phyloP scores from a whole-genome alignment of 1,139 yeast species.

The Zygoascus meyerae region DNA sequence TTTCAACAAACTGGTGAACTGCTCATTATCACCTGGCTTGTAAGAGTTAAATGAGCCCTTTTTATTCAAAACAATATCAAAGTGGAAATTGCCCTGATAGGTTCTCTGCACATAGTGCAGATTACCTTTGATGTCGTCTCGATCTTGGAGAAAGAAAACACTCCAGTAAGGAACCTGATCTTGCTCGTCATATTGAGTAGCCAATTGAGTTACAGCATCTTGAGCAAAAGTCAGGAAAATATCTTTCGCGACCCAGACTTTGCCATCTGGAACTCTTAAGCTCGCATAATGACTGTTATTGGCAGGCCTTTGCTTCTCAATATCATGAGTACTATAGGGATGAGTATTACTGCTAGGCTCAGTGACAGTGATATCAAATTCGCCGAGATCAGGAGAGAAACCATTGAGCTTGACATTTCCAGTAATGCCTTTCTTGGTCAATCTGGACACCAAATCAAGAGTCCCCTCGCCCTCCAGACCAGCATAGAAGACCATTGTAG shows the following conservation, averaged over 20 bases:
- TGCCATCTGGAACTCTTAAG: slow-evolving; percentile 63
- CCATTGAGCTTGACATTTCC: slow-evolving; percentile 32
- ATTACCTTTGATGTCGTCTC: slow-evolving; percentile 63
- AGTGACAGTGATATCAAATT: slow-evolving; percentile 29
- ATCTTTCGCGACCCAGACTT: slow-evolving; percentile 77
- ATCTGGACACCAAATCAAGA: slow-evolving; percentile 26
- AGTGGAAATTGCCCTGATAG: slow-evolving; percentile 70
- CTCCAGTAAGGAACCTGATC: slow-evolving; percentile 35
- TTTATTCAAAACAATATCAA: slow-evolving; percentile 58
- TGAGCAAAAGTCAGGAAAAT: slow-evolving; percentile 63
- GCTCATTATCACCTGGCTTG: slow-evolving; percentile 32
- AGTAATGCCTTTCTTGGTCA: slow-evolving; percentile 27
- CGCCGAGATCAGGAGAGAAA: slow-evolving; percentile 32
- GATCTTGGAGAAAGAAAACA: slow-evolving; percentile 51
- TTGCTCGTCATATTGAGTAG: slow-evolving; percentile 34
- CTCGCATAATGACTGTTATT: slow-evolving; percentile 59
- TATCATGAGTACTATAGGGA: slow-evolving; percentile 29
- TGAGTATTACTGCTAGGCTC: slow-evolving; percentile 27
- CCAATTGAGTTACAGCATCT: slow-evolving; percentile 54
- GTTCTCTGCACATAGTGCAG: slow-evolving; percentile 73
- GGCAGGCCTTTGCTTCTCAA: slow-evolving; percentile 31
- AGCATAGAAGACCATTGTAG: slow-evolving; percentile 71
- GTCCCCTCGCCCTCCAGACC: slow-evolving; percentile 57
- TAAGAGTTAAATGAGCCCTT: slow-evolving; percentile 24
- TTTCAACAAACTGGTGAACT: slow-evolving; percentile 18